Base-by-base conservation (phyloP, 495 filamentous ascomycete genomes). In the Trichoderma orchidacearum region DNA sequence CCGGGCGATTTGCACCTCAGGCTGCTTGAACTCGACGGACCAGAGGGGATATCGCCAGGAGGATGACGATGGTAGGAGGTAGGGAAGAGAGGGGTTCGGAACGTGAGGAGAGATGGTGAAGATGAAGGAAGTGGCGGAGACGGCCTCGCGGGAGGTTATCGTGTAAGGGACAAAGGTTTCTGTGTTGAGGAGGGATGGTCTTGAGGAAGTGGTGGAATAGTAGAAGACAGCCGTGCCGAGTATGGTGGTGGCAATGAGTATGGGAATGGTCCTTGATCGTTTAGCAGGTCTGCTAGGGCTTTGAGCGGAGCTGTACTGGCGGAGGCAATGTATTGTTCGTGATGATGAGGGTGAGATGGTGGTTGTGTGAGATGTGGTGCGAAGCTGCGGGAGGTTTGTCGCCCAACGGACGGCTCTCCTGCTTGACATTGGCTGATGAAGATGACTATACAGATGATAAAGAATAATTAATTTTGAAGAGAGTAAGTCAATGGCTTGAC, bases 21-120 rank as follows among this genome's bases (percentile, higher is more conserved):
- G 93, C 68, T 98, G 92, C 67, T 95, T 95, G 63, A 95, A 76
- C 76, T 95, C 87, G 15, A 96, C 84, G 58, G 85, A 89, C 84
- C 89, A 91, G 34, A 93, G 72, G 1, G 86, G 87, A 5, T 74
- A 73, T 1, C 53, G 30, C 58, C 54, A 58, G 59, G 70, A 72
- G 0, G 67, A 66, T n/a, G 58, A 23, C 0, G 23, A 9, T 2
- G 69, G 28, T 6, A 56, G 9, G 8, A 41, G 30, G 28, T 52
- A 51, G 5, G 51, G n/a, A 36, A 25, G 13, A 13, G 54, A 27
- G 35, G 23, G 51, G 18, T 61, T 58, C 56, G 71, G 50, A 60
- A 62, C 57, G 57, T 69, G 55, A 29, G 55, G 58, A 67, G 71
- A 70, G 9, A 95, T 72, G 1, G 82, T 87, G 62, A 96, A 82